A percentile compares a stretch with the other conserved stretches of the same genome.
Evolutionary conservation across 352 stramenopile genomes (phyloP).

Genomic region (Bremia lactucae): DNA sequence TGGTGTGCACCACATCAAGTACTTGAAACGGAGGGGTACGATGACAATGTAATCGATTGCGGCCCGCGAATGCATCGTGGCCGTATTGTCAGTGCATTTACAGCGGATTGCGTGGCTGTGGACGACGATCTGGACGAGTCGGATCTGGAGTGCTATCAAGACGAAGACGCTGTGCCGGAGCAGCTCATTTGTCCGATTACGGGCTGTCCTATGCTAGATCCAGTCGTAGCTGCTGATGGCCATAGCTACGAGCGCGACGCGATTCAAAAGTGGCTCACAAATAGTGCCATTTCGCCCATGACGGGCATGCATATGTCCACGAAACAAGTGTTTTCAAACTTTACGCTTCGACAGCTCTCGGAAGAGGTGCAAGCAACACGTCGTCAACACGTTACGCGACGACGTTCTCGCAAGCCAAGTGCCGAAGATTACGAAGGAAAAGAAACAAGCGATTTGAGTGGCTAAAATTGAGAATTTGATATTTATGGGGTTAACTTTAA

Average conservation of each 20-base stretch:
- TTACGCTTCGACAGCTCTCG: constrained; percentile 54
- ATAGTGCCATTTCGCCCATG: constrained; percentile 67
- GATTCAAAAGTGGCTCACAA: constrained; percentile 90
- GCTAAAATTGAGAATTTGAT: no score
- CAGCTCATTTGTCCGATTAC: constrained; percentile 90
- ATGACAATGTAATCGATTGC: constrained; percentile 33
- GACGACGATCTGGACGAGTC: constrained; percentile 7
- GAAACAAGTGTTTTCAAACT: constrained; percentile 69
- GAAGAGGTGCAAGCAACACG: constrained; percentile 39
- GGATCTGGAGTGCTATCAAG: constrained; percentile 8
- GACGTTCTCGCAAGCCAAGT: no score
- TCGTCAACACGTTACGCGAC: constrained; percentile 19
- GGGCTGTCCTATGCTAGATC: constrained; percentile 90
- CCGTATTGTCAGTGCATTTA: constrained; percentile 45
- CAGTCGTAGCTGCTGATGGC: constrained; percentile 93
- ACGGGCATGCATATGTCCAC: constrained; percentile 62
- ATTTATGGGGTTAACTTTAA: no score
- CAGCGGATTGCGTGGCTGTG: constrained; percentile 21
- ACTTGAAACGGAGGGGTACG: constrained; percentile 19
- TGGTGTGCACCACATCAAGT: constrained; percentile 19
- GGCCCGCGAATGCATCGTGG: constrained; percentile 31
- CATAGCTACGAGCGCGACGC: constrained; percentile 94
- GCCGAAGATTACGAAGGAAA: no score
- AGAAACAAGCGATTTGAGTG: no score
- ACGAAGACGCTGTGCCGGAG: constrained; percentile 27